Percentiles rank a stretch among this genome's conserved stretches.
Evolutionary conservation across 2,329 filamentous ascomycete genomes (phyloP).

Genomic region (Neophaeococcomyces aloes): DNA sequence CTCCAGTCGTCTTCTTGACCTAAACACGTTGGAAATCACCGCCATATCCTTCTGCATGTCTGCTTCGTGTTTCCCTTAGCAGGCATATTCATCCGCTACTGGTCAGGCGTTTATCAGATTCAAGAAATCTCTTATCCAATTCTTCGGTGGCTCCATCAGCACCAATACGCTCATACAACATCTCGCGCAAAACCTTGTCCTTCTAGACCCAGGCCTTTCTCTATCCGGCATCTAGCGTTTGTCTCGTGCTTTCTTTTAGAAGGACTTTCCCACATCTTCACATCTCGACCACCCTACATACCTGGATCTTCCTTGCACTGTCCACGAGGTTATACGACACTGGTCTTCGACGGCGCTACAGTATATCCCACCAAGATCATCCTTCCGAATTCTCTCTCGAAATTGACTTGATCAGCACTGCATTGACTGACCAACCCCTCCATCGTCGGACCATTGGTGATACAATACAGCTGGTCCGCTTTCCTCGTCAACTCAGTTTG

Average conservation of each 20-base stretch:
- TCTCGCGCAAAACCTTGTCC: neutral
- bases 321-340: neutral
- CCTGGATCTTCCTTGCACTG: slow-evolving; percentile 1
- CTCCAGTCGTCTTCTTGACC: neutral
- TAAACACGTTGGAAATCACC: neutral
- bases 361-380: neutral
- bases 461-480: neutral
- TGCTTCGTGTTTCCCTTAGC: neutral
- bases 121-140: neutral
- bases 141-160: neutral
- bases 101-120: slow-evolving; percentile 2
- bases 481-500: too few species aligned
- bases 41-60: neutral
- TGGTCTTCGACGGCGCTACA: too few species aligned
- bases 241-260: slow-evolving; percentile 2
- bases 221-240: slow-evolving; percentile 2
- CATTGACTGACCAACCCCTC: neutral
- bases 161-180: neutral
- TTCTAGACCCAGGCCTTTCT: slow-evolving; percentile 4
- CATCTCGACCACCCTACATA: neutral
- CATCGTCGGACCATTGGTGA: neutral
- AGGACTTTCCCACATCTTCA: neutral
- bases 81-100: slow-evolving; percentile 2
- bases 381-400: neutral
- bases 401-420: neutral